Evolutionary conservation across 1,139 yeast genomes (phyloP).

Genomic region (Candida sp.): DNA sequence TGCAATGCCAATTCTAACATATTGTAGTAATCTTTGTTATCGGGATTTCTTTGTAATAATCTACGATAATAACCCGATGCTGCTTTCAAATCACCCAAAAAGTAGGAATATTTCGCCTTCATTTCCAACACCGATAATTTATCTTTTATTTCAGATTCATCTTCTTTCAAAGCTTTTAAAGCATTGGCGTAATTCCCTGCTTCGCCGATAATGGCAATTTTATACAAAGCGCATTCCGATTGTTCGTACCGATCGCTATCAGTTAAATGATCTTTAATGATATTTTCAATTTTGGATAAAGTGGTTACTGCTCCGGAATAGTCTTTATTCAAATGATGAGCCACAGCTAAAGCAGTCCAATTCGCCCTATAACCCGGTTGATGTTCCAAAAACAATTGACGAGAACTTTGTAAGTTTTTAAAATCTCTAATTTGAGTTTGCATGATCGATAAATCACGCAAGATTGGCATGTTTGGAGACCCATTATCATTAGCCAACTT

Average conservation of each 20-base stretch:
- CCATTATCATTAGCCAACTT: slow-evolving; percentile 77
- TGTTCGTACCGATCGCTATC: slow-evolving; percentile 73
- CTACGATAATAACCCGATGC: slow-evolving; percentile 70
- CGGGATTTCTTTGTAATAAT: slow-evolving; percentile 84
- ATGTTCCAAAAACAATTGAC: slow-evolving; percentile 68
- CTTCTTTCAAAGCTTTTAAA: slow-evolving; percentile 54
- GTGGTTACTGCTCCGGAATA: slow-evolving; percentile 67
- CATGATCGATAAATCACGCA: slow-evolving; percentile 77
- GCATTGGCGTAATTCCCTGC: slow-evolving; percentile 66
- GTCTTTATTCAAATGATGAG: slow-evolving; percentile 75
- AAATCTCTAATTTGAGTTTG: slow-evolving; percentile 81
- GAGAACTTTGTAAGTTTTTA: slow-evolving; percentile 55
- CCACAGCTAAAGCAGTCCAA: slow-evolving; percentile 89
- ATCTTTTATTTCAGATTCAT: slow-evolving; percentile 58
- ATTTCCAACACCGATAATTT: slow-evolving; percentile 61
- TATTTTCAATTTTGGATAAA: slow-evolving; percentile 67
- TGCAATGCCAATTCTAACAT: slow-evolving; percentile 64
- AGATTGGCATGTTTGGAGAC: slow-evolving; percentile 72
- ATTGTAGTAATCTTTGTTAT: slow-evolving; percentile 62
- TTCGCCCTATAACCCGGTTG: slow-evolving; percentile 86
- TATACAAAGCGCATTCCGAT: slow-evolving; percentile 76
- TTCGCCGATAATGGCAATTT: slow-evolving; percentile 62
- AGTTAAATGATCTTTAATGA: slow-evolving; percentile 64
- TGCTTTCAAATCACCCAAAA: slow-evolving; percentile 43
- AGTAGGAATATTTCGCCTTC: slow-evolving; percentile 56